These are phyloP conservation scores for Annulohypoxylon stygium DNA, from an alignment of 495 filamentous ascomycete species.

Conservation along the genomic window DNA sequence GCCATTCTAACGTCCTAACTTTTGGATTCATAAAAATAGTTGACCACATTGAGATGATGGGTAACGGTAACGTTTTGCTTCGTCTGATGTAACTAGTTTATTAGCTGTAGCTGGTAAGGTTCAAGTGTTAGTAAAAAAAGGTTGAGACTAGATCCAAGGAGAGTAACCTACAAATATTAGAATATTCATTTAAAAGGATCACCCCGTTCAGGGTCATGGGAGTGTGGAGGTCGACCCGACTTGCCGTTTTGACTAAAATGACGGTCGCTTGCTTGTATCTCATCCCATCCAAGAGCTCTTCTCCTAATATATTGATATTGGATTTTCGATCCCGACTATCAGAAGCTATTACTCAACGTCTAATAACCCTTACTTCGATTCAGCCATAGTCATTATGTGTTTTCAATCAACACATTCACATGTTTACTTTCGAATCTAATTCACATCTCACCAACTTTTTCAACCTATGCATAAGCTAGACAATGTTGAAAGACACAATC, in stretches of 20 bases:
- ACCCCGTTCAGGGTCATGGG: constrained; percentile 1
- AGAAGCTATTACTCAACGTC: neutral
- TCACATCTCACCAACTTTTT: neutral
- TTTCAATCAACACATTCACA: neutral
- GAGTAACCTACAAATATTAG: neutral
- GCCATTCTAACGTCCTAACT: constrained; percentile 9
- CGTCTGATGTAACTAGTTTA: constrained; percentile 7
- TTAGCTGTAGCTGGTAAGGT: constrained; percentile 1
- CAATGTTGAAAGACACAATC: neutral
- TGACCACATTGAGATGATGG: neutral
- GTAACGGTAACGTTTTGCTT: constrained; percentile 2
- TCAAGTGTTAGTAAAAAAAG: neutral
- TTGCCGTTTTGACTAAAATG: constrained; percentile 4
- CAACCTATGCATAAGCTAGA: no score
- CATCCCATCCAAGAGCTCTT: no score
- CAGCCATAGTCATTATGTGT: neutral
- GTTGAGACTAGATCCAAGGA: neutral
- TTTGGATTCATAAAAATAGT: constrained; percentile 18
- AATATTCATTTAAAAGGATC: constrained; percentile 23
- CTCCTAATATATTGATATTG: neutral
- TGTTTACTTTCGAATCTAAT: neutral
- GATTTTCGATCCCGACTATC: neutral
- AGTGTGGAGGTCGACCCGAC: constrained; percentile 2
- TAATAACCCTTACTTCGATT: neutral
- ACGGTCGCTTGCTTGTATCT: neutral